Percentiles rank a stretch among this genome's conserved stretches.
phyloP scores from a whole-genome alignment of 2,329 filamentous ascomycete genomes.

The Venturia effusa region DNA sequence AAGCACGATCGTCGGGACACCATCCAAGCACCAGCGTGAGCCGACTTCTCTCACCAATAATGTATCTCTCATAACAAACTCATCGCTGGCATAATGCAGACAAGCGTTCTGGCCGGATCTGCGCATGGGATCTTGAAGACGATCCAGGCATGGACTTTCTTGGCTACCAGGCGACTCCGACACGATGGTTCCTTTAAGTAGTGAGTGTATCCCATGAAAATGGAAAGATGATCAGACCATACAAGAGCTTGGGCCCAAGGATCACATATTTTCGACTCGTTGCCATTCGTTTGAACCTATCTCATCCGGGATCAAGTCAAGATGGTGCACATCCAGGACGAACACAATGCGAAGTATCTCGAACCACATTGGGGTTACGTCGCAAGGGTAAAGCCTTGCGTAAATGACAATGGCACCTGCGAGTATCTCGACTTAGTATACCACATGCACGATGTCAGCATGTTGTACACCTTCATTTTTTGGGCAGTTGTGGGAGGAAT shows the following conservation, averaged over 20 bases:
- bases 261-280: not conserved
- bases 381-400: conserved; percentile 38
- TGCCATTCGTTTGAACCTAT: not conserved
- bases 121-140: not conserved
- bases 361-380: conserved; percentile 6
- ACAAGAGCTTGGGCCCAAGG: not conserved
- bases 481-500: conserved; percentile 44
- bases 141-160: not conserved
- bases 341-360: not conserved
- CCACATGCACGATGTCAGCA: conserved; percentile 40
- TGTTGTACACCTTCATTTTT: conserved; percentile 46
- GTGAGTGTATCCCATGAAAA: not conserved
- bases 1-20: not conserved
- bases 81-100: not conserved
- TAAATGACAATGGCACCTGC: conserved; percentile 46
- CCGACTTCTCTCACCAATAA: not conserved
- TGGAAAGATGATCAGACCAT: not conserved
- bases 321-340: conserved; percentile 1
- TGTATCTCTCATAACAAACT: not conserved
- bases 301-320: not conserved
- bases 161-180: not conserved
- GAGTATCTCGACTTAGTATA: conserved; percentile 48
- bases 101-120: not conserved
- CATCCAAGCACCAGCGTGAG: not conserved
- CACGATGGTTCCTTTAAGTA: not conserved